phyloP scores from a whole-genome alignment of 208 protist genomes.

The Entamoeba invadens region DNA sequence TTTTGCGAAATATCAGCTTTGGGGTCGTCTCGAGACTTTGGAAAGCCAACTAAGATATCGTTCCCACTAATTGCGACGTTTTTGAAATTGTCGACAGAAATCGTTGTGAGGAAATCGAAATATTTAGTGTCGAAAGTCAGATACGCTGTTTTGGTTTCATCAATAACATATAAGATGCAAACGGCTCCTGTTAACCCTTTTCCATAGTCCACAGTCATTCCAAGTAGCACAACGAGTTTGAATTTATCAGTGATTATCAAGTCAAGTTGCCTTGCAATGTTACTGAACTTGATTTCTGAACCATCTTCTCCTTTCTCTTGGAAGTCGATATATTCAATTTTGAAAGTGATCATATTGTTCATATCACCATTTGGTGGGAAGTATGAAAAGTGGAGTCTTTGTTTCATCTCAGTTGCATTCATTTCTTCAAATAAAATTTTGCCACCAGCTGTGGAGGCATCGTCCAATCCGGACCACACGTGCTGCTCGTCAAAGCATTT shows the following conservation, averaged over 20 bases:
- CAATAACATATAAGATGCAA: not conserved
- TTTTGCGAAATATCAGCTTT: not conserved
- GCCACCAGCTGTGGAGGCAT: not conserved
- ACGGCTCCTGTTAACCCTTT: not conserved
- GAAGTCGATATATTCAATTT: not conserved
- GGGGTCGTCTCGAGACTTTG: not conserved
- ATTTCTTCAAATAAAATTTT: not conserved
- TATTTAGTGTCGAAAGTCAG: not conserved
- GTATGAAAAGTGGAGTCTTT: not conserved
- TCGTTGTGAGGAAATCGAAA: not conserved
- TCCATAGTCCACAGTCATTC: not conserved
- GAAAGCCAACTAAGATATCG: not conserved
- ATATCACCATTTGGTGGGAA: not conserved
- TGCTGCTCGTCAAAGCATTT: not conserved
- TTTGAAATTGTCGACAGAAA: not conserved
- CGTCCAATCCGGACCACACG: not conserved
- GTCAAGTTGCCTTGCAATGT: not conserved
- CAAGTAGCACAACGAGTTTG: not conserved
- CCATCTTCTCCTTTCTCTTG: not conserved
- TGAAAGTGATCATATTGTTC: not conserved
- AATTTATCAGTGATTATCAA: not conserved
- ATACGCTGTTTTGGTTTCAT: not conserved
- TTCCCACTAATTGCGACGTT: not conserved
- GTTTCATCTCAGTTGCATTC: not conserved
- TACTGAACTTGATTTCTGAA: not conserved